Percentiles rank a stretch among this genome's conserved stretches.
Conservation (phyloP, 2,329 filamentous ascomycete genomes). For the Pseudopyricularia javanii region DNA sequence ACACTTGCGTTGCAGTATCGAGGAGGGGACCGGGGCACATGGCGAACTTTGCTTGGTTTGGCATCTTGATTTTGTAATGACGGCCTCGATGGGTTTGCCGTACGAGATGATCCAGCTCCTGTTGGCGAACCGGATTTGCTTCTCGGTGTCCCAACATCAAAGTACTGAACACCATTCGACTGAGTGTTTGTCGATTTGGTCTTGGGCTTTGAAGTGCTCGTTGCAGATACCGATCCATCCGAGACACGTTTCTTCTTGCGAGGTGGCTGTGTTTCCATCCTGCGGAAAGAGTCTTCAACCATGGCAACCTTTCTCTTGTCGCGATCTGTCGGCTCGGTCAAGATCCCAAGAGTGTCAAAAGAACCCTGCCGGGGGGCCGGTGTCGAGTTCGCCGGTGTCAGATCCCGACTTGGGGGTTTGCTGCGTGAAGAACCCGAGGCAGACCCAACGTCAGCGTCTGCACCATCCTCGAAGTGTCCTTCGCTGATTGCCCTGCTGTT, state of each 20-base stretch:
- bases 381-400: conserved; percentile 38
- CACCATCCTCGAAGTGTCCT: conserved; percentile 40
- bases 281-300: conserved; percentile 51
- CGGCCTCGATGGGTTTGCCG: conserved; percentile 4
- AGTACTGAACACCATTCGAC: conserved; percentile 26
- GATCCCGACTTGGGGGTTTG: conserved; percentile 55
- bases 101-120: conserved; percentile 25
- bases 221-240: conserved; percentile 29
- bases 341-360: conserved; percentile 44
- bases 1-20: conserved; percentile 37
- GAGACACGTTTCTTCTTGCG: conserved; percentile 52
- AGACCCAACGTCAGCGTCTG: conserved; percentile 38
- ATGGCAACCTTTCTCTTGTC: conserved; percentile 57
- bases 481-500: conserved; percentile 55
- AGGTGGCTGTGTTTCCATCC: conserved; percentile 40
- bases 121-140: conserved; percentile 41
- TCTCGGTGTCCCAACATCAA: conserved; percentile 39
- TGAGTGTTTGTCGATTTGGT: not conserved
- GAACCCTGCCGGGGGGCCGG: conserved; percentile 35
- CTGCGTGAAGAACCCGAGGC: conserved; percentile 41
- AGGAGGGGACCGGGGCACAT: conserved; percentile 23
- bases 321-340: conserved; percentile 52
- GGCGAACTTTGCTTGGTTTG: conserved; percentile 19
- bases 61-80: conserved; percentile 15
- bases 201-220: not conserved